A percentile compares a stretch with the other conserved stretches of the same genome.
Evolutionary conservation across 129 eudicot species (phyloP).

Genomic region (Pittosporum tobira): DNA sequence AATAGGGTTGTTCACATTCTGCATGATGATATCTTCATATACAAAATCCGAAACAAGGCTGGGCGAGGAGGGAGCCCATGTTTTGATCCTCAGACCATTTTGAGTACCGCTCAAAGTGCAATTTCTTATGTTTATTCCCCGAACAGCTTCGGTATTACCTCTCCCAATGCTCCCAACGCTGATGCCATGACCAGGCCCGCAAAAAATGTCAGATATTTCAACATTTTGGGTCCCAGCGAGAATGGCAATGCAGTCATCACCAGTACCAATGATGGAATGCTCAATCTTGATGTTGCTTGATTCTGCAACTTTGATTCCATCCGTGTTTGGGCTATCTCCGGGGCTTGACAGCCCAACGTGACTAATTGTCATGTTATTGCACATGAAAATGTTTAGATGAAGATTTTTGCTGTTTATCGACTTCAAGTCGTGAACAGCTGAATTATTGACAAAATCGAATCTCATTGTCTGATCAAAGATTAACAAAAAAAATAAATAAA

Average conservation of each 20-base stretch:
- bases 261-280: neutral
- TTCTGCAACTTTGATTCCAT: slow-evolving; percentile 1
- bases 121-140: neutral
- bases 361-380: neutral
- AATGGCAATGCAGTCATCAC: slow-evolving; percentile 5
- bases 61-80: neutral
- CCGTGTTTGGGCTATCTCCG: slow-evolving; percentile 1
- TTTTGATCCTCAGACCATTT: slow-evolving; percentile 9
- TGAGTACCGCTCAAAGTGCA: neutral
- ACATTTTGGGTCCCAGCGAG: neutral
- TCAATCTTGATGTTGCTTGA: neutral
- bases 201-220: neutral
- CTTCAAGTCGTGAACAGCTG: neutral
- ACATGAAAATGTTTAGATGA: neutral
- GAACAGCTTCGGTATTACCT: neutral
- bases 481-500: neutral
- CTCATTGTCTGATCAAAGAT: neutral
- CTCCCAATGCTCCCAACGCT: slow-evolving; percentile 9
- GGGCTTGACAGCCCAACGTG: neutral
- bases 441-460: neutral
- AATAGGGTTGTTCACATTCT: neutral
- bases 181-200: slow-evolving; percentile 14
- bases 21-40: neutral
- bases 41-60: neutral
- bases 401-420: neutral